A percentile compares a stretch with the other conserved stretches of the same genome.
phyloP scores from a whole-genome alignment of 1,139 yeast species.

The Debaryomyces fabryi region DNA sequence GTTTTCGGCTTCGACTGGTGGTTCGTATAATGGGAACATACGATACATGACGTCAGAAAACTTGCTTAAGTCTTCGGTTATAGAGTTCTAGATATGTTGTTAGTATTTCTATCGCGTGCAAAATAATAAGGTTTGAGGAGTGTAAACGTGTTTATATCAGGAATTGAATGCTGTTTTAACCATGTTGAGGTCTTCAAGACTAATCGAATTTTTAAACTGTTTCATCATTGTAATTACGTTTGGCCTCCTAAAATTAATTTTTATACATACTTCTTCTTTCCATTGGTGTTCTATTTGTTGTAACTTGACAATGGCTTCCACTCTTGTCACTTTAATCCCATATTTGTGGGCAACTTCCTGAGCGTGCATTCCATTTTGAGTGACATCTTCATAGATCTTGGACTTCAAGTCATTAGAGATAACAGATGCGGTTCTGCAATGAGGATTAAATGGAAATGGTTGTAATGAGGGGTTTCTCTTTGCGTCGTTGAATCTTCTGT shows the following conservation, averaged over 20 bases:
- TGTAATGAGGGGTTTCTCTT: constrained; percentile 45
- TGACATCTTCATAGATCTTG: constrained; percentile 60
- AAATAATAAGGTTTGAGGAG: not conserved
- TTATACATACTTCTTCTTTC: constrained; percentile 60
- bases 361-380: constrained; percentile 52
- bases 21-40: constrained; percentile 76
- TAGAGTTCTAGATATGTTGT: constrained; percentile 40
- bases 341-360: constrained; percentile 80
- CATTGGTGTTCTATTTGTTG: constrained; percentile 64
- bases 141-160: constrained; percentile 4
- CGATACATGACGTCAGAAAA: constrained; percentile 67
- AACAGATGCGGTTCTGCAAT: constrained; percentile 67
- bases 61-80: constrained; percentile 53
- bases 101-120: constrained; percentile 25
- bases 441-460: constrained; percentile 80
- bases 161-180: constrained; percentile 44
- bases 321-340: constrained; percentile 80
- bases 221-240: constrained; percentile 43
- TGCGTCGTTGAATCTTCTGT: constrained; percentile 18
- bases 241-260: not conserved
- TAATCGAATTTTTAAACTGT: constrained; percentile 58
- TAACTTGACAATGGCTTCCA: constrained; percentile 81
- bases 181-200: constrained; percentile 76
- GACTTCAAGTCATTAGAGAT: constrained; percentile 61
- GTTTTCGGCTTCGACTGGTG: constrained; percentile 58